Conservation (phyloP, 176 grass and related monocot genomes). For the Tuctoria greenei region DNA sequence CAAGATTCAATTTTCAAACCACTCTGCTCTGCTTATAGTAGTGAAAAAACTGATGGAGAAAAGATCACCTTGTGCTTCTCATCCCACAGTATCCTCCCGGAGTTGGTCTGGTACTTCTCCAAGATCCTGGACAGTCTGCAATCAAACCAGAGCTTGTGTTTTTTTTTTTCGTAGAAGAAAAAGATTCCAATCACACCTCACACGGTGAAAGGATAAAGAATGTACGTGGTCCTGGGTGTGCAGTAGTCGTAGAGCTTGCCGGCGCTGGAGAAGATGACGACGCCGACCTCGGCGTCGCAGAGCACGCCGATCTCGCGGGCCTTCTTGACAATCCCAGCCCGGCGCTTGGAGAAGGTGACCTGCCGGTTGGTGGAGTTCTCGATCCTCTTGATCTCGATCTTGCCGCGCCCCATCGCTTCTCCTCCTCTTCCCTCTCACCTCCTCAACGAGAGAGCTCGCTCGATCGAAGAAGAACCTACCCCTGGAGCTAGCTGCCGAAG, state of each 20-base stretch:
- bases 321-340: conserved; percentile 88
- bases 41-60: not conserved
- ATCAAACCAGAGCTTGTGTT: conserved; percentile 1
- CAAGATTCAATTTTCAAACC: not conserved
- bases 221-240: conserved; percentile 63
- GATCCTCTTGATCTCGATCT: conserved; percentile 99
- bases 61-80: conserved; percentile 83
- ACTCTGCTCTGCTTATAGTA: not conserved
- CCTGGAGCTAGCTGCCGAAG: not conserved
- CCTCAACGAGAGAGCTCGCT: not conserved
- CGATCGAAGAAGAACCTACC: not conserved
- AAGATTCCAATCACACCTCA: not conserved
- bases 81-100: conserved; percentile 90
- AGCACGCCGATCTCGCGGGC: conserved; percentile 92
- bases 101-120: conserved; percentile 98
- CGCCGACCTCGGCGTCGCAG: conserved; percentile 82
- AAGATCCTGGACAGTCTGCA: conserved; percentile 70
- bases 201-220: not conserved
- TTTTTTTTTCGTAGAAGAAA: not conserved
- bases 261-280: conserved; percentile 90
- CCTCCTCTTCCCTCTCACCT: conserved; percentile 3
- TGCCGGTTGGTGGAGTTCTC: conserved; percentile 92
- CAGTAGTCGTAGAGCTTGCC: conserved; percentile 97
- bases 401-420: conserved; percentile 73
- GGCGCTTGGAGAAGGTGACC: conserved; percentile 90